phyloP scores from a whole-genome alignment of 2,329 filamentous ascomycete species.

The Diaporthe australafricana region DNA sequence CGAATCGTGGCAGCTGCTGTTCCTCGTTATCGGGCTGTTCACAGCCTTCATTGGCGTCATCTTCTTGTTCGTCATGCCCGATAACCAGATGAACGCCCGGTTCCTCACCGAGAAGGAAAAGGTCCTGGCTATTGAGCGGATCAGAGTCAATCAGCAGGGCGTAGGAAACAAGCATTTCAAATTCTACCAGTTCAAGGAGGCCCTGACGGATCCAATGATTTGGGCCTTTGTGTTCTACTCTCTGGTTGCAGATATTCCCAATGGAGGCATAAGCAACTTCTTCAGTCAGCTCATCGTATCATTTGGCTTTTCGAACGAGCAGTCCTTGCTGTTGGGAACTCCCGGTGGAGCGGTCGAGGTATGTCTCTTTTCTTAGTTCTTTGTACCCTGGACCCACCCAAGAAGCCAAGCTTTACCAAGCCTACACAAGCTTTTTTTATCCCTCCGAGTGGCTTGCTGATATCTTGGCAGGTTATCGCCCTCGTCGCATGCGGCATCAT shows the following conservation, averaged over 20 bases:
- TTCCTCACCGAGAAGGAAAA: slow-evolving; percentile 70
- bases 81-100: slow-evolving; percentile 53
- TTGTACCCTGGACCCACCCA: too few relatives aligned
- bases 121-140: slow-evolving; percentile 62
- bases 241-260: slow-evolving; percentile 51
- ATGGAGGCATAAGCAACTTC: slow-evolving; percentile 50
- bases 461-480: slow-evolving; percentile 41
- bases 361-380: slow-evolving; percentile 44
- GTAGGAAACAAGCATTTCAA: slow-evolving; percentile 77
- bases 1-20: slow-evolving; percentile 74
- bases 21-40: slow-evolving; percentile 64
- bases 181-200: slow-evolving; percentile 66
- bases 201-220: slow-evolving; percentile 51
- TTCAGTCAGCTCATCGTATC: slow-evolving; percentile 56
- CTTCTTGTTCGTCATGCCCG: slow-evolving; percentile 62
- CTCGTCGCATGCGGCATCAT: slow-evolving; percentile 53
- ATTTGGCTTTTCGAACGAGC: slow-evolving; percentile 73
- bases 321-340: slow-evolving; percentile 73
- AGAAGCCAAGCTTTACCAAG: slow-evolving; percentile 42
- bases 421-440: slow-evolving; percentile 59
- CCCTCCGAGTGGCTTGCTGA: slow-evolving; percentile 45
- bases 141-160: slow-evolving; percentile 74
- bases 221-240: slow-evolving; percentile 51
- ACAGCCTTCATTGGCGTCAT: slow-evolving; percentile 59
- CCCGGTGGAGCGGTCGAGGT: slow-evolving; percentile 76